Base-by-base conservation (phyloP, 1,139 yeast species). In the Saccharomycopsis phalli region DNA sequence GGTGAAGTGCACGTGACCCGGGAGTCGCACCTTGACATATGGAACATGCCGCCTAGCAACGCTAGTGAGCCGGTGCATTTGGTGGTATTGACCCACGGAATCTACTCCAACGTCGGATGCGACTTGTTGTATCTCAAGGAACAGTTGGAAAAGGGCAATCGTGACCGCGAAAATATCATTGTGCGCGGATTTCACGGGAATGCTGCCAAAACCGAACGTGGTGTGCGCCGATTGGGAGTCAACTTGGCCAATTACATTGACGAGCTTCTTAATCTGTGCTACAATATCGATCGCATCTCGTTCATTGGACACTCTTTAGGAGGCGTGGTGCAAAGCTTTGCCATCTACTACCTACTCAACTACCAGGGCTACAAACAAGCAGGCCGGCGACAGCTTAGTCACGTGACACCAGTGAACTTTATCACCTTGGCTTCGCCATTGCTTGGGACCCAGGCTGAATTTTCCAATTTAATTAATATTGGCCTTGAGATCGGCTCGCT, bases 241-340 rank as follows among this genome's bases (percentile, higher is more conserved):
- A 64, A 93, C 37, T 68, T 88, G 22, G 97, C 93, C 0, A 87
- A 83, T 50, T 81, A 71, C 55, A 65, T 91, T 31, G 67, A 81
- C 4, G 71, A 76, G 19, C 74, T 81, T 41, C 66, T 82, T 1
- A 44, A 44, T 21, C 26, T 25, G 13, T 29, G 31, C 3, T 62
- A 66, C 19, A 62, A 64, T 34, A 71, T 81, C 1, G 56, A 58
- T 1, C 77, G 74, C 51, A 77, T 91, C 2, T 87, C 97, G 1
- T 88, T 91, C 52, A 67, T 93, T 27, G 95, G 91, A 1, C 98
- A 91, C 59, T 88, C 97, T 0, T 63, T 91, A 25, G 98, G 98
- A 25, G 98, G 98, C 0, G 65, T 84, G 34, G 80, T 82, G 3
- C 97, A 91, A 59, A 76, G 93, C 0, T 91, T 86, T 65, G 93